phyloP scores from a whole-genome alignment of 352 stramenopile genomes.

The Phytophthora brassicae region DNA sequence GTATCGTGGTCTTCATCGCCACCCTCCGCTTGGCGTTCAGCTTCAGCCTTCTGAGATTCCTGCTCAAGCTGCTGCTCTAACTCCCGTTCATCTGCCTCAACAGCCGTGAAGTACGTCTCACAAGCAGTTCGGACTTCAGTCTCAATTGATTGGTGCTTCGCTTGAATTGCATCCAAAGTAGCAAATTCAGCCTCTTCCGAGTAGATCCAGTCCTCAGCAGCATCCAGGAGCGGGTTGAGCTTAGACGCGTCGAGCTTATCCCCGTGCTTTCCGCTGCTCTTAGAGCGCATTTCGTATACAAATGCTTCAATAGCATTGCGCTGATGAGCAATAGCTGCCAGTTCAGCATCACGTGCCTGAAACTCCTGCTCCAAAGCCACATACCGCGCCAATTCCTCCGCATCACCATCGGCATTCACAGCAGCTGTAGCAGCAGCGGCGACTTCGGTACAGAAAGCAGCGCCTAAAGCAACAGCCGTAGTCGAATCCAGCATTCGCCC shows the following conservation, averaged over 20 bases:
- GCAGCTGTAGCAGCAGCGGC: slow-evolving; percentile 5
- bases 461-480: slow-evolving; percentile 78
- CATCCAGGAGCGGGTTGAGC: slow-evolving; percentile 75
- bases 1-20: slow-evolving; percentile 91
- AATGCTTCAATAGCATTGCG: slow-evolving; percentile 91
- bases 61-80: slow-evolving; percentile 77
- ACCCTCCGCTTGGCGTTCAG: slow-evolving; percentile 66
- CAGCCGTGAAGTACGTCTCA: slow-evolving; percentile 69
- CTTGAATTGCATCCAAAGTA: slow-evolving; percentile 51
- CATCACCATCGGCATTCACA: slow-evolving; percentile 27
- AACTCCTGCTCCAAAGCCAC: slow-evolving; percentile 69
- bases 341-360: slow-evolving; percentile 65
- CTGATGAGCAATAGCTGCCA: slow-evolving; percentile 74
- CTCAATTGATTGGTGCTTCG: slow-evolving; percentile 62
- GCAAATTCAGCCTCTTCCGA: slow-evolving; percentile 84
- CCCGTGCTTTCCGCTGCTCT: slow-evolving; percentile 65
- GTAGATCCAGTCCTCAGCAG: slow-evolving; percentile 92
- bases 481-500: slow-evolving; percentile 90
- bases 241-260: slow-evolving; percentile 62
- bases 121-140: slow-evolving; percentile 52
- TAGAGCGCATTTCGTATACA: slow-evolving; percentile 90
- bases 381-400: slow-evolving; percentile 37
- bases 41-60: slow-evolving; percentile 73
- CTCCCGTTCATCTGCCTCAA: slow-evolving; percentile 59
- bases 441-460: slow-evolving; percentile 49